Percentiles rank a stretch among this genome's conserved stretches.
phyloP scores from a whole-genome alignment of 2,329 filamentous ascomycete genomes.

The Colletotrichum sp. region DNA sequence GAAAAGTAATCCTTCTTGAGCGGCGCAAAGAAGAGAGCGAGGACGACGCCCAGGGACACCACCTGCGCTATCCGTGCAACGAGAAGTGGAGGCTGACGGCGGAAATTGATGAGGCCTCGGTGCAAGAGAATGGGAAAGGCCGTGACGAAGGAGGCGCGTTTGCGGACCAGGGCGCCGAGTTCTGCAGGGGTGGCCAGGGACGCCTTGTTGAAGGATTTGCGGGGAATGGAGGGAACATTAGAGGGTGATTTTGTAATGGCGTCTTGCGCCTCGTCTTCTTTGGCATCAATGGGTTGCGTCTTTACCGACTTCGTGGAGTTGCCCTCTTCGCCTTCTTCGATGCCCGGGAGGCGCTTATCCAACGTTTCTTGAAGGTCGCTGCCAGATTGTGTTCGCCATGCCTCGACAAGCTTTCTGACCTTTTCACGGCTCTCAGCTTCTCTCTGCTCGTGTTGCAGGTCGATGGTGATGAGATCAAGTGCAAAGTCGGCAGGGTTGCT shows the following conservation, averaged over 20 bases:
- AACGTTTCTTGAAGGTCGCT: constrained; percentile 17
- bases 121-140: constrained; percentile 73
- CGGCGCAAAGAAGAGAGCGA: constrained; percentile 75
- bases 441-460: constrained; percentile 68
- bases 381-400: constrained; percentile 49
- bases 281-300: background rate
- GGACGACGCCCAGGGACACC: constrained; percentile 64
- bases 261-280: background rate
- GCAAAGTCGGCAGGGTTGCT: constrained; percentile 82
- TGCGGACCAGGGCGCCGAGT: constrained; percentile 70
- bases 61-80: constrained; percentile 72
- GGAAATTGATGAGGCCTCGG: constrained; percentile 72
- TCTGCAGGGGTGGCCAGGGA: constrained; percentile 71
- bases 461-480: constrained; percentile 77
- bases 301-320: background rate
- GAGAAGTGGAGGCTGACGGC: constrained; percentile 68
- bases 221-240: constrained; percentile 30
- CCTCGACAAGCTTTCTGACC: constrained; percentile 64
- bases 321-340: constrained; percentile 34
- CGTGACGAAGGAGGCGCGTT: constrained; percentile 63
- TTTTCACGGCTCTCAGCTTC: constrained; percentile 68
- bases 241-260: background rate
- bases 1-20: constrained; percentile 71
- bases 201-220: constrained; percentile 46
- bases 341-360: constrained; percentile 27